Evolutionary conservation across 2,329 filamentous ascomycete genomes (phyloP).

Genomic region (Arthrobotrys megalospora): DNA sequence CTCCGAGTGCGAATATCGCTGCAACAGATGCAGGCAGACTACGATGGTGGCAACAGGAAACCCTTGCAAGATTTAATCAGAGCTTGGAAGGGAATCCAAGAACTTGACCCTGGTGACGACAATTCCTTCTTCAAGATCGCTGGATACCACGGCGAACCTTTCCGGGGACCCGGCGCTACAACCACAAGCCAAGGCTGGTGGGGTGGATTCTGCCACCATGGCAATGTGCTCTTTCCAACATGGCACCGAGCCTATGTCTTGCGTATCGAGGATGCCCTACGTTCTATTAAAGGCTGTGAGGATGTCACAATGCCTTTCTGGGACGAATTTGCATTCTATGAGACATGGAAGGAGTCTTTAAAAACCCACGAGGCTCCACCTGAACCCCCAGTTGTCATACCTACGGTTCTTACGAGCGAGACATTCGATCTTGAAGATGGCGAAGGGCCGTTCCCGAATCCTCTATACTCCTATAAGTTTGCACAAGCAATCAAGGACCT

Average conservation of each 20-base stretch:
- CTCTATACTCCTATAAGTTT: constrained; percentile 64
- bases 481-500: constrained; percentile 60
- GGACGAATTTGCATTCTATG: constrained; percentile 60
- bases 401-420: constrained; percentile 39
- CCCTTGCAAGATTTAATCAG: constrained; percentile 1
- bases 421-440: constrained; percentile 21
- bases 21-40: no score
- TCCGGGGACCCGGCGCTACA: constrained; percentile 62
- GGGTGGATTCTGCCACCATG: constrained; percentile 66
- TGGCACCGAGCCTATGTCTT: constrained; percentile 66
- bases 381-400: constrained; percentile 10
- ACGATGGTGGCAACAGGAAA: no score
- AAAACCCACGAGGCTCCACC: background rate
- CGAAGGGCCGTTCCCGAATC: constrained; percentile 51
- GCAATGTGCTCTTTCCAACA: constrained; percentile 65
- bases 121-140: constrained; percentile 65
- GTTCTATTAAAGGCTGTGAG: constrained; percentile 37
- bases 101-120: constrained; percentile 39
- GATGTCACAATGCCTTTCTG: constrained; percentile 63
- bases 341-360: background rate
- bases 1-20: no score
- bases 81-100: constrained; percentile 47
- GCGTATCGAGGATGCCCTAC: constrained; percentile 63
- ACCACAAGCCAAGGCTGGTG: constrained; percentile 63
- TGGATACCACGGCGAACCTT: constrained; percentile 65